A percentile compares a stretch with the other conserved stretches of the same genome.
These are phyloP conservation scores for Penicillium desertorum DNA, from an alignment of 495 filamentous ascomycete species.

Conservation along the genomic window DNA sequence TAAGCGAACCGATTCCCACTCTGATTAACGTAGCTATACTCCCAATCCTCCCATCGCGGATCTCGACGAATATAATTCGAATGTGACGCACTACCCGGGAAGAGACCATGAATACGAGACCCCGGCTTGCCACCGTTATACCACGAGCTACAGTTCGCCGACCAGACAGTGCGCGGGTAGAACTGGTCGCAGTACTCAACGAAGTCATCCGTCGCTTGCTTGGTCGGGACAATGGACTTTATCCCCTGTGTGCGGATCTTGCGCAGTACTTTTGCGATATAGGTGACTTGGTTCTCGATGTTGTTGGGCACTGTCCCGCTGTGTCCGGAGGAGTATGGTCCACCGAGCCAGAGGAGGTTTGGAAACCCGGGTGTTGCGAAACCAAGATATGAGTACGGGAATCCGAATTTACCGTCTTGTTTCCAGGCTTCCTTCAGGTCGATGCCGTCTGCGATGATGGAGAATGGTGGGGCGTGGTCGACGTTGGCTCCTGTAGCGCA, in stretches of 20 bases:
- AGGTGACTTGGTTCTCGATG: conserved; percentile 58
- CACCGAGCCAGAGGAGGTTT: conserved; percentile 58
- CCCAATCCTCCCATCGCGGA: conserved; percentile 72
- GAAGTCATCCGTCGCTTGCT: conserved; percentile 60
- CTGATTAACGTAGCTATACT: conserved; percentile 55
- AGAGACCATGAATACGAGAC: conserved; percentile 58
- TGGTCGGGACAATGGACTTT: conserved; percentile 54
- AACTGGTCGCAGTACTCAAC: conserved; percentile 60
- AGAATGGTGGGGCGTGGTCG: conserved; percentile 59
- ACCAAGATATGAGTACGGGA: conserved; percentile 65
- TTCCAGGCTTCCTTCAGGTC: conserved; percentile 53
- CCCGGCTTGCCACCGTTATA: conserved; percentile 63
- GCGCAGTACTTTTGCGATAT: conserved; percentile 62
- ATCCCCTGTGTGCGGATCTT: conserved; percentile 65
- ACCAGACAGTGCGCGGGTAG: conserved; percentile 60
- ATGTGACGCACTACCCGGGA: conserved; percentile 63
- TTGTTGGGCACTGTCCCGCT: conserved; percentile 53
- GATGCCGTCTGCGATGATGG: conserved; percentile 50
- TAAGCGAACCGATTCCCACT: conserved; percentile 57
- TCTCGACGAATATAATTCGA: conserved; percentile 55
- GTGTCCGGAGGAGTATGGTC: conserved; percentile 50
- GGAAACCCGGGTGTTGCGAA: conserved; percentile 62
- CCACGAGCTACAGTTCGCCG: conserved; percentile 64
- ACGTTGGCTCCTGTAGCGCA: conserved; percentile 69
- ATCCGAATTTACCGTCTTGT: conserved; percentile 53